These are phyloP conservation scores for Elasticomyces elasticus DNA, from an alignment of 495 filamentous ascomycete genomes.

Conservation along the genomic window DNA sequence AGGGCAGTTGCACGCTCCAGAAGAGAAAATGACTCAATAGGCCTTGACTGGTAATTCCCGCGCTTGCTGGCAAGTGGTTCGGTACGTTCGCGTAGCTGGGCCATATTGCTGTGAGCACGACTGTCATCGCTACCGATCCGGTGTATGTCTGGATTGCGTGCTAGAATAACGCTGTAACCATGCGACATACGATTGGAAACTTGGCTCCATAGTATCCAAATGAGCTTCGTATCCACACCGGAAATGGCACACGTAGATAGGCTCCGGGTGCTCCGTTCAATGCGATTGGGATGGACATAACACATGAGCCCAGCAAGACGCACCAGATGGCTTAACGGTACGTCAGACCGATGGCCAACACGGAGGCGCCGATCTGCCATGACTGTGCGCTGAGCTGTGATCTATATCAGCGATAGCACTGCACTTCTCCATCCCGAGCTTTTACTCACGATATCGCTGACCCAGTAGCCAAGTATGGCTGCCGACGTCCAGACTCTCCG, in stretches of 20 bases:
- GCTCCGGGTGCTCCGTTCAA: constrained; percentile 43
- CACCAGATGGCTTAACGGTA: no score
- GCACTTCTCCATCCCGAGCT: no score
- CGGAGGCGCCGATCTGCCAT: no score
- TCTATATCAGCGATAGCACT: no score
- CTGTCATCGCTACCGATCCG: constrained; percentile 32
- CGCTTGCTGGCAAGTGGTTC: constrained; percentile 17
- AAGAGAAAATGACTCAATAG: constrained; percentile 42
- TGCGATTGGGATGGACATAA: constrained; percentile 37
- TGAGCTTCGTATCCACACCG: constrained; percentile 15
- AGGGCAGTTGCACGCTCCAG: constrained; percentile 39
- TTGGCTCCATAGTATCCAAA: constrained; percentile 27
- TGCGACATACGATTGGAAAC: constrained; percentile 29
- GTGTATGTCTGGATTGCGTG: constrained; percentile 22
- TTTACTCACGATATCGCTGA: no score
- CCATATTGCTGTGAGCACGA: constrained; percentile 46
- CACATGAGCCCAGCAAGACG: no score
- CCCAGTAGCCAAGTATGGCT: no score
- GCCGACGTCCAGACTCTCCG: no score
- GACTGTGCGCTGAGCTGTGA: no score
- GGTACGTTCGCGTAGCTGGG: constrained; percentile 27
- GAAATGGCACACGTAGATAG: constrained; percentile 20
- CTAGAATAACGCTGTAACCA: constrained; percentile 24
- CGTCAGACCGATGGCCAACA: no score
- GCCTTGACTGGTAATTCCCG: constrained; percentile 41